These are phyloP conservation scores for Acacia acuminata DNA, from an alignment of 306 rosid genomes.

Conservation along the genomic window DNA sequence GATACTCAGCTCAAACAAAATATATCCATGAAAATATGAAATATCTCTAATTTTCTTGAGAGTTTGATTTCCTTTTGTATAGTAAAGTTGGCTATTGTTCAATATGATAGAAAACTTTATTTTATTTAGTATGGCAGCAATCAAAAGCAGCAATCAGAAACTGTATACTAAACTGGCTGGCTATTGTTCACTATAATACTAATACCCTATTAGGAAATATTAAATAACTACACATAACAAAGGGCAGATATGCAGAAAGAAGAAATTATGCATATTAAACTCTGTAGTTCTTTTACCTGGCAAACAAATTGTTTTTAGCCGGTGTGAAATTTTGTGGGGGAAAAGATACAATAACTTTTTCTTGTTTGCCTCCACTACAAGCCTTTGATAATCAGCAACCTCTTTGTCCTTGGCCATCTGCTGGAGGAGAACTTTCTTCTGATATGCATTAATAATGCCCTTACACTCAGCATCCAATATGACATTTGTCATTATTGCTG, in stretches of 20 bases:
- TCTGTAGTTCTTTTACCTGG: neutral
- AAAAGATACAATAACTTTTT: conserved; percentile 28
- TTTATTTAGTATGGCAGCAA: too few relatives aligned
- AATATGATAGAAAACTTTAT: too few relatives aligned
- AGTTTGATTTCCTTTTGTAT: too few relatives aligned
- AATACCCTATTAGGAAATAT: neutral
- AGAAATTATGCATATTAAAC: neutral
- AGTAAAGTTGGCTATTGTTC: too few relatives aligned
- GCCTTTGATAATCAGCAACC: too few relatives aligned
- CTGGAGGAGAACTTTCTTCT: conserved; percentile 63
- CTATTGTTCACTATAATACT: conserved; percentile 6
- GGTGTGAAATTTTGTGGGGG: neutral
- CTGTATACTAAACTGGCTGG: too few relatives aligned
- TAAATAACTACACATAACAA: neutral
- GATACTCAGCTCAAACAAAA: too few relatives aligned
- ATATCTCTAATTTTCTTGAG: too few relatives aligned
- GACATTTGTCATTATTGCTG: conserved; percentile 74
- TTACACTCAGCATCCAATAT: conserved; percentile 71
- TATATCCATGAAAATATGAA: too few relatives aligned
- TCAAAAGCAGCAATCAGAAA: too few relatives aligned
- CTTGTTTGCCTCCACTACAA: conserved; percentile 52
- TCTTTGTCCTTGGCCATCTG: conserved; percentile 59
- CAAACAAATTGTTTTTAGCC: neutral
- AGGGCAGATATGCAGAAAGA: neutral
- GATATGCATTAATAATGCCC: conserved; percentile 70